Percentiles rank a stretch among this genome's conserved stretches.
Conservation (phyloP, 108 stramenopile species). For the Skeletonema marinoi region DNA sequence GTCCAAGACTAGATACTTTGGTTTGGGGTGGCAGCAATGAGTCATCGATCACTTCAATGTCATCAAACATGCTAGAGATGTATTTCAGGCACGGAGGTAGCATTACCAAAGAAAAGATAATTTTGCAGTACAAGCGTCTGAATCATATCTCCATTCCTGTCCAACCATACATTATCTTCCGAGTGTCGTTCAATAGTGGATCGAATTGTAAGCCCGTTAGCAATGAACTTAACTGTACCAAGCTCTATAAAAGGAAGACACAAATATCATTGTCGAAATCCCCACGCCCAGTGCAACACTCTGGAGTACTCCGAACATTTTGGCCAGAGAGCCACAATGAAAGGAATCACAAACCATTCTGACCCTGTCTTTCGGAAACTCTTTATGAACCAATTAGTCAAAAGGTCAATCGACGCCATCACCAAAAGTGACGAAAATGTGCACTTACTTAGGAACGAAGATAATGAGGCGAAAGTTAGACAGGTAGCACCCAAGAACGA, state of each 20-base stretch:
- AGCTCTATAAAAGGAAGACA: conserved; percentile 64
- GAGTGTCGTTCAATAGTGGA: conserved; percentile 69
- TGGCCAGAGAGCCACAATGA: conserved; percentile 65
- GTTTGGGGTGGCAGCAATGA: conserved; percentile 52
- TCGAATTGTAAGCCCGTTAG: conserved; percentile 66
- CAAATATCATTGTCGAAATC: conserved; percentile 76
- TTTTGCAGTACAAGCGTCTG: conserved; percentile 78
- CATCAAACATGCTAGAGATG: conserved; percentile 80
- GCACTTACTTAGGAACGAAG: conserved; percentile 73
- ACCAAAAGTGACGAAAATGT: conserved; percentile 75
- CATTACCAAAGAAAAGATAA: conserved; percentile 87
- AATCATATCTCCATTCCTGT: conserved; percentile 70
- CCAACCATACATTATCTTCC: conserved; percentile 61
- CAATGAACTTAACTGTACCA: conserved; percentile 76
- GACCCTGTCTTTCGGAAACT: conserved; percentile 50
- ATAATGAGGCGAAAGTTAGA: conserved; percentile 60
- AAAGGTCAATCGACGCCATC: conserved; percentile 57
- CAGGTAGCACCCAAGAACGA: conserved; percentile 59
- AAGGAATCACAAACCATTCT: conserved; percentile 77
- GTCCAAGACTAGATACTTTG: conserved; percentile 68
- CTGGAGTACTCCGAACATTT: conserved; percentile 57
- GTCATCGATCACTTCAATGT: conserved; percentile 27
- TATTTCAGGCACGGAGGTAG: conserved; percentile 65
- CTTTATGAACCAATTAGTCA: conserved; percentile 59
- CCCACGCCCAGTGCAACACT: conserved; percentile 70